Percentiles rank a stretch among this genome's conserved stretches.
phyloP scores from a whole-genome alignment of 2,329 filamentous ascomycete species.

The Byssochlamys sp. region DNA sequence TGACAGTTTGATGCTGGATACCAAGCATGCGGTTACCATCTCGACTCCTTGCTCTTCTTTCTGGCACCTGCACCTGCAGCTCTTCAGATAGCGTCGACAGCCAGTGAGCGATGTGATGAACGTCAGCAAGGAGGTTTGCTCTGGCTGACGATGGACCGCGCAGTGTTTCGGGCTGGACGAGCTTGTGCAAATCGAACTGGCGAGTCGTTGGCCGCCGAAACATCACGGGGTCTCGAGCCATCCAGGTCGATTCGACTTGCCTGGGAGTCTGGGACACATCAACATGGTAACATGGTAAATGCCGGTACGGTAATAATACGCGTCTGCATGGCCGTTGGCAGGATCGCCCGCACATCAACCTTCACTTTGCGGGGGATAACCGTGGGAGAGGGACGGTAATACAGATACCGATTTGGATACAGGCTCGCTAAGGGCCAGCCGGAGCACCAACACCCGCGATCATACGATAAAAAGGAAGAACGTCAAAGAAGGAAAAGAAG shows the following conservation, averaged over 20 bases:
- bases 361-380: not conserved
- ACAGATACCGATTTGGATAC: not conserved
- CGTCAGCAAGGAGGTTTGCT: not conserved
- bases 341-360: not conserved
- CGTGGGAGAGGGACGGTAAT: not conserved
- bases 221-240: not conserved
- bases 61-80: not conserved
- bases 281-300: not conserved
- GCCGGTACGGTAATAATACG: not conserved
- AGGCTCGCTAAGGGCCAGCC: not conserved
- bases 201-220: not conserved
- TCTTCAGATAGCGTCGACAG: not conserved
- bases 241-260: not conserved
- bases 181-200: not conserved
- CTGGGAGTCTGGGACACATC: not conserved
- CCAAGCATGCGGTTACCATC: not conserved
- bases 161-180: not conserved
- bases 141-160: not conserved
- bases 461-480: not conserved
- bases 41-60: not conserved
- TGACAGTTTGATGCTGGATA: not conserved
- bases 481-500: not conserved
- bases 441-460: not conserved
- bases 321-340: not conserved
- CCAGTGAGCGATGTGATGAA: not conserved